Evolutionary conservation across 768 basidiomycete genomes (phyloP).

Genomic region (Mycena indigotica): DNA sequence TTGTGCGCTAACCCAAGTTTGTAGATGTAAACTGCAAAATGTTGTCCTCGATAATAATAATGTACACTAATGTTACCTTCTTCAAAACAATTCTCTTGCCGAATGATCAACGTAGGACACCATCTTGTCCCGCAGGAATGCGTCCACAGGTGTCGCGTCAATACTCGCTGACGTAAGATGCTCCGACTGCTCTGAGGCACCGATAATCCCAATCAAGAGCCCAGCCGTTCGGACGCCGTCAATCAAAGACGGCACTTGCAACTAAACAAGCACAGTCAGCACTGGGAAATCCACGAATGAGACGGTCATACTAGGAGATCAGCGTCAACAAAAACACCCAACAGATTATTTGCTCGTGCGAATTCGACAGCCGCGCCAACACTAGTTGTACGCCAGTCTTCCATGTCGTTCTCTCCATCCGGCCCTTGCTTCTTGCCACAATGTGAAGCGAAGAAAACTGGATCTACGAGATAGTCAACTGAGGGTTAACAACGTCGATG

Average conservation of each 20-base stretch:
- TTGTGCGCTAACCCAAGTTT: neutral
- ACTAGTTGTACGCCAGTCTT: constrained; percentile 61
- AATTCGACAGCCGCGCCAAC: constrained; percentile 93
- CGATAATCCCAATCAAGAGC: constrained; percentile 83
- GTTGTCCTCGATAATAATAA: neutral
- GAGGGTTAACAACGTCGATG: neutral
- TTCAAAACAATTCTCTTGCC: constrained; percentile 45
- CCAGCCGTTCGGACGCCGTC: constrained; percentile 88
- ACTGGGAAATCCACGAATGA: neutral
- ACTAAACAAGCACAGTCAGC: constrained; percentile 44
- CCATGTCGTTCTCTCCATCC: constrained; percentile 38
- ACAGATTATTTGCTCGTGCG: constrained; percentile 86
- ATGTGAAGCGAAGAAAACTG: constrained; percentile 90
- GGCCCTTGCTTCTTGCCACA: constrained; percentile 65
- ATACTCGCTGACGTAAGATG: constrained; percentile 37
- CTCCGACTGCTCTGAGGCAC: constrained; percentile 49
- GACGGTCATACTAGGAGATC: constrained; percentile 70
- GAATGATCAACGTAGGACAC: constrained; percentile 70
- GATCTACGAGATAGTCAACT: constrained; percentile 55
- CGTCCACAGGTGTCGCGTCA: constrained; percentile 63
- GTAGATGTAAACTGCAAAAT: neutral
- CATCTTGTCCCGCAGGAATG: constrained; percentile 62
- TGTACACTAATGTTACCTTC: neutral
- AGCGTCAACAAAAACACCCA: constrained; percentile 90
- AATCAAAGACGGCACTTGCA: constrained; percentile 86